Percentiles rank a stretch among this genome's conserved stretches.
Evolutionary conservation across 2,329 filamentous ascomycete genomes (phyloP).

Genomic region (Sarocladiaceae sp.): DNA sequence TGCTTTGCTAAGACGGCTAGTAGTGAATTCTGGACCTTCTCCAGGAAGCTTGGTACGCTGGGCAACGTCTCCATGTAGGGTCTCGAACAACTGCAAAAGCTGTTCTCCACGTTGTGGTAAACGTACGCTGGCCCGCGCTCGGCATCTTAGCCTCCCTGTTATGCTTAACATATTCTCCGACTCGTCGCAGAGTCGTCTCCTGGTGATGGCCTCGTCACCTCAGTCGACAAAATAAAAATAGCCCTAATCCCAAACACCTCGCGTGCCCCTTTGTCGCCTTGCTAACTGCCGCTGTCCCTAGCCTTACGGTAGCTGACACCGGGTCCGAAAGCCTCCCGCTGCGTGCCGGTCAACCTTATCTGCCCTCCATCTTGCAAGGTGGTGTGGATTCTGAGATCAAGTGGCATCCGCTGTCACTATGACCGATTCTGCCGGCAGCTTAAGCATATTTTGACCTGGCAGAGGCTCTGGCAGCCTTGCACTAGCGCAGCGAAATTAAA

Average conservation of each 20-base stretch:
- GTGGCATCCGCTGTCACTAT: not conserved
- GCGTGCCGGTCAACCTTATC: slow-evolving; percentile 2
- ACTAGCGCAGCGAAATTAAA: too few species aligned
- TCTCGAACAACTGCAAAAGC: not conserved
- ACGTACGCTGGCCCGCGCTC: too few species aligned
- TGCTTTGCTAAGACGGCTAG: not conserved
- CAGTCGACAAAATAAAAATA: slow-evolving; percentile 1
- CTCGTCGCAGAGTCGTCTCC: not conserved
- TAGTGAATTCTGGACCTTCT: not conserved
- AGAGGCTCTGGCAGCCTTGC: too few species aligned
- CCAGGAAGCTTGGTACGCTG: slow-evolving; percentile 1
- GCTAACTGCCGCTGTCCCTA: not conserved
- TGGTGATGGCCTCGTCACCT: not conserved
- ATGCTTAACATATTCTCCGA: slow-evolving; percentile 8
- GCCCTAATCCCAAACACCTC: not conserved
- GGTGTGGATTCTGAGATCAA: slow-evolving; percentile 4
- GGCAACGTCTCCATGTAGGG: not conserved
- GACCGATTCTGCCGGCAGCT: not conserved
- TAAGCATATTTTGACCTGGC: slow-evolving; percentile 2
- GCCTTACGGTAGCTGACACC: not conserved
- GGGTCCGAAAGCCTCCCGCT: not conserved
- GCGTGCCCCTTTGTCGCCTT: not conserved
- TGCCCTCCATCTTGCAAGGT: not conserved
- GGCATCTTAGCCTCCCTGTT: not conserved
- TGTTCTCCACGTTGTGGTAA: too few species aligned